phyloP scores from a whole-genome alignment of 2,329 filamentous ascomycete species.

The Diplodia corticola region DNA sequence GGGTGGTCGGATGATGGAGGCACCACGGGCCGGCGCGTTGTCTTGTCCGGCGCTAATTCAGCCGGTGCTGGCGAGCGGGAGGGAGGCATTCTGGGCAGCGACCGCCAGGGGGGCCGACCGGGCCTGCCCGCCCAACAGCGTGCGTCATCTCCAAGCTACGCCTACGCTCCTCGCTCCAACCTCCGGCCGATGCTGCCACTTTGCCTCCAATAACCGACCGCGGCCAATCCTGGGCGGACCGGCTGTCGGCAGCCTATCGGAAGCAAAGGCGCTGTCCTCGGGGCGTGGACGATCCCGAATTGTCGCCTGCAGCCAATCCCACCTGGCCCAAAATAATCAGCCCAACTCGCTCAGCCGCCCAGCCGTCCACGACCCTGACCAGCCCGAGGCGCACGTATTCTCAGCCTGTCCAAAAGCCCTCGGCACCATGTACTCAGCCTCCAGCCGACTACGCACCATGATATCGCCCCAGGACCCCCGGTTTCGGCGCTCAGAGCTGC shows the following conservation, averaged over 20 bases:
- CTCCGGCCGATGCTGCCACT: not conserved
- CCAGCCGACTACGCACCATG: not conserved
- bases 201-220: not conserved
- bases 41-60: conserved; percentile 3
- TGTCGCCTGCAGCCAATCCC: not conserved
- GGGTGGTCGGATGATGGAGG: conserved; percentile 15
- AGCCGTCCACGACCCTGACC: no score
- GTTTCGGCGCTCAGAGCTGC: not conserved
- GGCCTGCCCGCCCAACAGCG: not conserved
- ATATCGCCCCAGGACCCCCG: not conserved
- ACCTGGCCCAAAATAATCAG: not conserved
- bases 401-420: no score
- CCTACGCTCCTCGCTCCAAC: not conserved
- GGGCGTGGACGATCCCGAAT: not conserved
- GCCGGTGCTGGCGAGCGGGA: not conserved
- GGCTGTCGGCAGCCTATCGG: not conserved
- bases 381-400: no score
- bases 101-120: not conserved
- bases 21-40: conserved; percentile 10
- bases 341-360: not conserved
- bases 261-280: not conserved
- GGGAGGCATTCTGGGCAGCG: not conserved
- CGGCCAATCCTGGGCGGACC: not conserved
- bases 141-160: not conserved
- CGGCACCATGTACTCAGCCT: not conserved